phyloP scores from a whole-genome alignment of 495 filamentous ascomycete genomes.

The Xylaria acuta region DNA sequence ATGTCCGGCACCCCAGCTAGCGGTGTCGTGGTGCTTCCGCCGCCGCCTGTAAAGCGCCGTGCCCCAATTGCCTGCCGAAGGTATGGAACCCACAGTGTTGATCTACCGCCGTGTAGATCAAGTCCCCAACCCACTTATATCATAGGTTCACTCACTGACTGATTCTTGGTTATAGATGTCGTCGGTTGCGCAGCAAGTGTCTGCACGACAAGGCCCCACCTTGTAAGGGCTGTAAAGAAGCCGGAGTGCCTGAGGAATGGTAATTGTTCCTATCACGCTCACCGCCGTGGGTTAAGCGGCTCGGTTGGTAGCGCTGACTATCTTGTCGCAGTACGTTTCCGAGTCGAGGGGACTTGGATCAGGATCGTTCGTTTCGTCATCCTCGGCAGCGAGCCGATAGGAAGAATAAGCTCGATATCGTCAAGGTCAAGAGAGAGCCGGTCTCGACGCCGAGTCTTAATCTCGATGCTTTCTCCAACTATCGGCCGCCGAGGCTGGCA shows the following conservation, averaged over 20 bases:
- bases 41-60: constrained; percentile 47
- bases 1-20: constrained; percentile 16
- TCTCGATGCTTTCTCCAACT: constrained; percentile 32
- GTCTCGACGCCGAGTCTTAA: constrained; percentile 36
- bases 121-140: neutral
- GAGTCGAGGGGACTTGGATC: constrained; percentile 50
- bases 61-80: constrained; percentile 58
- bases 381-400: constrained; percentile 52
- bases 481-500: constrained; percentile 34
- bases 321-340: constrained; percentile 46
- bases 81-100: constrained; percentile 37
- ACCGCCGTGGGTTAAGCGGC: neutral
- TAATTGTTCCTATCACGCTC: constrained; percentile 29
- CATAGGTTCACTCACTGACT: constrained; percentile 2
- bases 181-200: constrained; percentile 58
- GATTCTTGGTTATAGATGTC: constrained; percentile 48
- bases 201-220: constrained; percentile 53
- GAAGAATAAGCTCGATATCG: constrained; percentile 43
- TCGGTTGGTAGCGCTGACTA: constrained; percentile 8
- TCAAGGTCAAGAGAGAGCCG: constrained; percentile 47
- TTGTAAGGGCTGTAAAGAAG: constrained; percentile 50
- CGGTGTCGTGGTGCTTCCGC: constrained; percentile 28
- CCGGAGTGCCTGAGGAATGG: constrained; percentile 54
- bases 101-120: constrained; percentile 12
- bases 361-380: constrained; percentile 54